phyloP scores from a whole-genome alignment of 2,329 filamentous ascomycete genomes.

The Dryadomyces quercivorus region DNA sequence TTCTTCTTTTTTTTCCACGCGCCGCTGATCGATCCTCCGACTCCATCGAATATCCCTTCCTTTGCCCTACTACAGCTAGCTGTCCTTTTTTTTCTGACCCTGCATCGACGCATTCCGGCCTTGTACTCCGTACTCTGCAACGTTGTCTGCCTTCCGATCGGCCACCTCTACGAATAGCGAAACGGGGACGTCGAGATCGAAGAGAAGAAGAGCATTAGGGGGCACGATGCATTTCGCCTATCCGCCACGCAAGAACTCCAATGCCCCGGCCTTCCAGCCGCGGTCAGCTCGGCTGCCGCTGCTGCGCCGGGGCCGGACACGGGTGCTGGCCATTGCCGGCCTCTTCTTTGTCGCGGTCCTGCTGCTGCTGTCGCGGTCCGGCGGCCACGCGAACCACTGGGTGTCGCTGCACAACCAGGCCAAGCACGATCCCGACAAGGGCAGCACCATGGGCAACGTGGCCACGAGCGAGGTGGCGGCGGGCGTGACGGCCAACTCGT shows the following conservation, averaged over 20 bases:
- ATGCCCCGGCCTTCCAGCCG: constrained; percentile 57
- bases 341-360: constrained; percentile 45
- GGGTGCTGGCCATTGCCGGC: constrained; percentile 41
- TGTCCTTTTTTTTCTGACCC: too few species aligned
- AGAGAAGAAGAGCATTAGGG: too few species aligned
- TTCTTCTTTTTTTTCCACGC: too few species aligned
- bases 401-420: constrained; percentile 7
- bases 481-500: constrained; percentile 5
- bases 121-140: too few species aligned
- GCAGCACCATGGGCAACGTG: constrained; percentile 2
- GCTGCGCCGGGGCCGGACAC: constrained; percentile 50
- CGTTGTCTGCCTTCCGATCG: too few species aligned
- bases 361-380: constrained; percentile 40
- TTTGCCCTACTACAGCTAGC: not conserved
- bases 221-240: constrained; percentile 81
- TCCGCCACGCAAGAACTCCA: constrained; percentile 72
- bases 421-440: constrained; percentile 1
- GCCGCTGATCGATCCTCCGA: not conserved
- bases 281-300: constrained; percentile 38
- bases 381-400: constrained; percentile 9
- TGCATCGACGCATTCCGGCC: too few species aligned
- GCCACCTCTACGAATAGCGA: not conserved
- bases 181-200: not conserved
- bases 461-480: not conserved
- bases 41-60: not conserved